Percentiles rank a stretch among this genome's conserved stretches.
phyloP scores from a whole-genome alignment of 1,139 yeast species.

The Protomyces arabidopsidicola region DNA sequence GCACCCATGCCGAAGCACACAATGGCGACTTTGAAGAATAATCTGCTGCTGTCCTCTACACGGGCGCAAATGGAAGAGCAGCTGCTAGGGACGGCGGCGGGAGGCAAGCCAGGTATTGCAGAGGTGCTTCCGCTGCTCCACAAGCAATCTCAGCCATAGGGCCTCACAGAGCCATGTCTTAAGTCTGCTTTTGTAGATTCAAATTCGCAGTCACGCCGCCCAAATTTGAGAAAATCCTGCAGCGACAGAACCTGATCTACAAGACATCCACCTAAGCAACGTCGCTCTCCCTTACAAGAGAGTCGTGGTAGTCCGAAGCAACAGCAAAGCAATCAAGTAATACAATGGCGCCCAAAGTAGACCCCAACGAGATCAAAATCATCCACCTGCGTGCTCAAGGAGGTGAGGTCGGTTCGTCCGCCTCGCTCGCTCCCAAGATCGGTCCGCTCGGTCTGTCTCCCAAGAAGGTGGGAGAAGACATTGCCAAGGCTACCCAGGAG shows the following conservation, averaged over 20 bases:
- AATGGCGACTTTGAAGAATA: not conserved
- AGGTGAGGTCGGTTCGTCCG: conserved; percentile 99
- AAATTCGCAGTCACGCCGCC: not conserved
- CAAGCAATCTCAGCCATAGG: not conserved
- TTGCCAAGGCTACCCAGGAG: conserved; percentile 98
- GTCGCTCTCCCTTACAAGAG: conserved; percentile 13
- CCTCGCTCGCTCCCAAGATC: conserved; percentile 99
- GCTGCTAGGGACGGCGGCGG: conserved; percentile 27
- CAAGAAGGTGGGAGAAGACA: conserved; percentile 99
- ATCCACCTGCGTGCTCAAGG: conserved; percentile 99
- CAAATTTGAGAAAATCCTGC: not conserved
- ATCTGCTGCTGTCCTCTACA: not conserved
- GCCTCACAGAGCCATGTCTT: not conserved
- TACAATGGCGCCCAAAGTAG: conserved; percentile 62
- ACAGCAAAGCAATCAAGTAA: not conserved
- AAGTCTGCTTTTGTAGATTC: not conserved
- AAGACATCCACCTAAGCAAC: conserved; percentile 26
- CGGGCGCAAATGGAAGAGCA: conserved; percentile 14
- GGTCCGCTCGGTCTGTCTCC: conserved; percentile 99
- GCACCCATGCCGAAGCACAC: conserved; percentile 19
- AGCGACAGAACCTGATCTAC: not conserved
- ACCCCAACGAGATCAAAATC: conserved; percentile 97
- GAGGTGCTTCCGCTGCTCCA: conserved; percentile 3
- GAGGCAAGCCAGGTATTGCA: conserved; percentile 20
- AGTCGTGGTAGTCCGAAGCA: conserved; percentile 24